These are phyloP conservation scores for Aspergillus sp. DNA, from an alignment of 2,329 filamentous ascomycete genomes.

Conservation along the genomic window DNA sequence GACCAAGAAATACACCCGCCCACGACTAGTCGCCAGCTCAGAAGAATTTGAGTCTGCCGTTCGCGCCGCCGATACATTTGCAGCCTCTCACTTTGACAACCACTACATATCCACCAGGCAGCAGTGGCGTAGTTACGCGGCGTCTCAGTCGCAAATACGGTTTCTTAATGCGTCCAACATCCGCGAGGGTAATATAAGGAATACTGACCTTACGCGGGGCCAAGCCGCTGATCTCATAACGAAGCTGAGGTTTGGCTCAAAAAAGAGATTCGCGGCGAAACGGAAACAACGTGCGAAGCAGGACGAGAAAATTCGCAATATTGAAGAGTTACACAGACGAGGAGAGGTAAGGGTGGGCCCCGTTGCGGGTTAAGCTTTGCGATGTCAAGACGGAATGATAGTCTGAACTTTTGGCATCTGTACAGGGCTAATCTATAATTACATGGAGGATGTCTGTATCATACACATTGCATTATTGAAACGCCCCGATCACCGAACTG, in stretches of 20 bases:
- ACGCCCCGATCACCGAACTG: background rate
- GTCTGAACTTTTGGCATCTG: background rate
- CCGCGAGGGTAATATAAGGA: conserved; percentile 17
- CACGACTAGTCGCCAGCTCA: conserved; percentile 66
- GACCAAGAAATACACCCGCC: conserved; percentile 63
- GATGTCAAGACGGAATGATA: background rate
- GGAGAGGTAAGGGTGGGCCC: conserved; percentile 10
- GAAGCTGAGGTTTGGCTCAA: conserved; percentile 80
- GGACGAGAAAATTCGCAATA: conserved; percentile 10
- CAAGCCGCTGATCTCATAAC: conserved; percentile 88
- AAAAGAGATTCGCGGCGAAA: conserved; percentile 59
- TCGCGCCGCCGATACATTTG: conserved; percentile 81
- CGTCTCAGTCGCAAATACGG: conserved; percentile 53
- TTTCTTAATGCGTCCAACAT: conserved; percentile 43
- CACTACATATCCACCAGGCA: conserved; percentile 66
- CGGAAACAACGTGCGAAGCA: conserved; percentile 11
- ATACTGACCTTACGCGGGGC: conserved; percentile 68
- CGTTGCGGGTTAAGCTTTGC: background rate
- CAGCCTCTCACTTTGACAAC: conserved; percentile 63
- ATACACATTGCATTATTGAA: background rate
- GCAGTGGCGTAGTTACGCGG: conserved; percentile 67
- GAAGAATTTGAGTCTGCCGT: conserved; percentile 72
- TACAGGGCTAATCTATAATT: background rate
- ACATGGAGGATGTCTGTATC: background rate
- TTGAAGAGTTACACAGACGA: conserved; percentile 5